Base-by-base conservation (phyloP, 192 early-diverging fungal species). In the Coemansia sp. region DNA sequence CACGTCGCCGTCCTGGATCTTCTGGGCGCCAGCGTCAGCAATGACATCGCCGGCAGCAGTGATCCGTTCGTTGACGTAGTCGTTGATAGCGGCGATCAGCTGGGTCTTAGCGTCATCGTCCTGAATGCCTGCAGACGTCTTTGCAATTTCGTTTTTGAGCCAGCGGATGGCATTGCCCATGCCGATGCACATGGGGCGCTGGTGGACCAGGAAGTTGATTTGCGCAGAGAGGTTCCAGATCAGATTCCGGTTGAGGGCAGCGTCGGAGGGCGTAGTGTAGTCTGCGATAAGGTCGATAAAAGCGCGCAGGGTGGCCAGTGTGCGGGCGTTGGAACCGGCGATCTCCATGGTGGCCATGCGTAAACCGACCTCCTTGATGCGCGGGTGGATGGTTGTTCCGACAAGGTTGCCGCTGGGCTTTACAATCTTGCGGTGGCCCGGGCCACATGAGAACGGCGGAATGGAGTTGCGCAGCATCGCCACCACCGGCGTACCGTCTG, bases 101-200 rank as follows among this genome's bases (percentile, higher is more conserved):
- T 84, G 69, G 56, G 77, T 64, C 79, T 83, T 91, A 56, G 93
- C 95, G 60, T 93, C 89, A 59, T 89, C 88, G 69, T 97, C 97
- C 1, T 91, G 79, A n/a, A 92, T 75, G 33, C 92, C 91, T 45
- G 89, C 77, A 61, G 89, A 85, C n/a, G 90, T 77, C 59, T 87
- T 84, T 6, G 88, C 78, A 70, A 98, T 93, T 71, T 94, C 90
- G 67, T 86, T 85, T 80, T 97, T 98, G 39, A 99, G 73, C 63
- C 87, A 90, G 40, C 94, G 86, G 61, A 98, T 95, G 23, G 93
- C 92, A 23, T 90, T 94, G 63, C 91, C 89, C 95, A 99, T 97
- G 72, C 91, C 91, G 30, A 93, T 87, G n/a, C 92, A 91, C 85
- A 98, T 87, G 6, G 90, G 86, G 28, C 97, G 89, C 56, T 88